Conservation (phyloP, 2,329 filamentous ascomycete species). For the Pseudocercospora musae region DNA sequence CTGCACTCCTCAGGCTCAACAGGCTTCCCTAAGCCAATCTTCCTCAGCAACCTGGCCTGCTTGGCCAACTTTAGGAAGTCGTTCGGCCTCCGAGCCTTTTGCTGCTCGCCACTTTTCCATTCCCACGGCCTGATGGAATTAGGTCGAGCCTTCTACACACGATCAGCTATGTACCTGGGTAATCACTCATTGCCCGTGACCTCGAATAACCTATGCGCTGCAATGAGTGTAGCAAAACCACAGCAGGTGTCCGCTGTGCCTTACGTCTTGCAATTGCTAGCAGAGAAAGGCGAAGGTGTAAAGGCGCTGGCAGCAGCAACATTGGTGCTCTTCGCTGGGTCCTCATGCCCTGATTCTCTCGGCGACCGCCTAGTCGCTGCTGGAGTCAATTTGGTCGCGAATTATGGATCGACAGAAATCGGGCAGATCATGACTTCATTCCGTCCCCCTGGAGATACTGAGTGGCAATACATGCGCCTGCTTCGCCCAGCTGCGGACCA, state of each 20-base stretch:
- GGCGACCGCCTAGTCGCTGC: constrained; percentile 33
- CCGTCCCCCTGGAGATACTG: constrained; percentile 51
- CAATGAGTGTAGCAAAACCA: constrained; percentile 34
- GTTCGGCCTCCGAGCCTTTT: constrained; percentile 50
- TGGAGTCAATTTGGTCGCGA: constrained; percentile 36
- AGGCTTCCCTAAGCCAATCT: constrained; percentile 40
- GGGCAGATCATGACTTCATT: constrained; percentile 62
- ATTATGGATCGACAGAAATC: constrained; percentile 54
- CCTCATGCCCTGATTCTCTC: constrained; percentile 35
- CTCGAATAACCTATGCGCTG: constrained; percentile 30
- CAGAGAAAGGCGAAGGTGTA: constrained; percentile 55
- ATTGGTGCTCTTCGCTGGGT: constrained; percentile 35
- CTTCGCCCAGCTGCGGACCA: constrained; percentile 32
- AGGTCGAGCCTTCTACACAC: constrained; percentile 52
- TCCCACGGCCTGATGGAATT: constrained; percentile 57
- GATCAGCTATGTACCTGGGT: constrained; percentile 52
- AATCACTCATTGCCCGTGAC: constrained; percentile 57
- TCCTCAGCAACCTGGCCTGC: constrained; percentile 52
- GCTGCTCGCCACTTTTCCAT: constrained; percentile 59
- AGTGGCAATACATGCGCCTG: constrained; percentile 57
- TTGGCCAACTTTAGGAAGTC: constrained; percentile 50
- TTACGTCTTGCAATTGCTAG: constrained; percentile 61
- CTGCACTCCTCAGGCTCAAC: constrained; percentile 36
- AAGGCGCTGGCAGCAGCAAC: constrained; percentile 27
- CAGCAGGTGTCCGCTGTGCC: constrained; percentile 59